Evolutionary conservation across 1,284 basidiomycete genomes (phyloP), one percentile per base, ranked within the genome.

Genomic region (Leccinum pachyderme): DNA sequence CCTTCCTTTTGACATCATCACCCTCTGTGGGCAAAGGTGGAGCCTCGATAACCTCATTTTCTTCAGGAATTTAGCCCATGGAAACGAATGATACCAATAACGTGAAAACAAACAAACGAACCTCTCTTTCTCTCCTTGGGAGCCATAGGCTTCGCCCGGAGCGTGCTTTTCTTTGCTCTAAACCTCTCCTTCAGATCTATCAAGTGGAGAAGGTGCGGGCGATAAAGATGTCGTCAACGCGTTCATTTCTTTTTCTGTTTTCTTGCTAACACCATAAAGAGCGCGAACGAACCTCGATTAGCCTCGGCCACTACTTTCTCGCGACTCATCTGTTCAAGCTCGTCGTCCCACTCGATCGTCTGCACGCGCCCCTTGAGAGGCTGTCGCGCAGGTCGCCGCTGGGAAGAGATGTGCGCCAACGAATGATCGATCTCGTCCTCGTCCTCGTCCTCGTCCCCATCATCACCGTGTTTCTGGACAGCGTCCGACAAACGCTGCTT

Each of bases 241-340:
- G 11, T 35, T 33, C 28, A 5, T 27, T n/a, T 18, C 24, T 3
- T 4, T 43, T 5, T 5, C 6, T 44, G 25, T 27, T 25, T 9
- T 27, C 25, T n/a, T 44, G 24, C 13, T 7, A 27, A 25, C 13
- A 9, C 24, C 43, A 44, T 1, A 27, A 44, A 15, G 31, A 35
- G 51, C 43, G 59, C 22, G 43, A 29, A 57, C 73, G 41, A 53
- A 87, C 89, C 89, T 77, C 88, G 76, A 33, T 79, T 79, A 25
- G 89, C 88, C 56, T 90, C 87, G 0, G 88, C 87, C 3, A 79
- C 77, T 3, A 80, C 80, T 62, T 90, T 91, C 59, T 89, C 87
- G 24, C 80, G 76, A 39, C 73, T 80, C 74, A 91, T 74, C 45
- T 80, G 74, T 47, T 89, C 86, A 2, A 91, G 70, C 28, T 79